Evolutionary conservation across 176 grass and related monocot genomes (phyloP).

Genomic region (Panicum miliaceum): DNA sequence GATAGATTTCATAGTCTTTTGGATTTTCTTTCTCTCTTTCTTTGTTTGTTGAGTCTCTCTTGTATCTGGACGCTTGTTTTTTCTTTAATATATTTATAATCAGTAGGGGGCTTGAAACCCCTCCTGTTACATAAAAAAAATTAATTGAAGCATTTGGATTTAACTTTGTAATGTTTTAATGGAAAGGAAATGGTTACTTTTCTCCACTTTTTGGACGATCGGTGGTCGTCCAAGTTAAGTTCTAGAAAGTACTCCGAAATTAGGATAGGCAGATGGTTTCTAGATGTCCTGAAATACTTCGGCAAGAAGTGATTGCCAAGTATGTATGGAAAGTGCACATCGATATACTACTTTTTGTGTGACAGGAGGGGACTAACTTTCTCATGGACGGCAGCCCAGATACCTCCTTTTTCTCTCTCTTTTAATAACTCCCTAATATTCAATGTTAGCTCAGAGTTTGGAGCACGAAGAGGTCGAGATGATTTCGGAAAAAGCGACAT

Average conservation of each 20-base stretch:
- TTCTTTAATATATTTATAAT: too few species aligned
- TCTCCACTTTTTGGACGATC: neutral
- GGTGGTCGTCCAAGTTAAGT: neutral
- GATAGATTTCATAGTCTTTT: too few species aligned
- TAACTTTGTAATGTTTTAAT: too few species aligned
- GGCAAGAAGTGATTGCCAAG: neutral
- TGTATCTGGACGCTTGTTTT: too few species aligned
- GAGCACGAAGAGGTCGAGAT: slow-evolving; percentile 16
- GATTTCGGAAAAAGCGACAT: slow-evolving; percentile 30
- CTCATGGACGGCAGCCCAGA: neutral
- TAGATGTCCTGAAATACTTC: neutral
- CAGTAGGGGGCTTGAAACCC: too few species aligned
- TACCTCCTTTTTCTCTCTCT: neutral
- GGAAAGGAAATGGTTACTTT: too few species aligned
- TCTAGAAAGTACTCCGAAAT: neutral
- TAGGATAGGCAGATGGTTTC: neutral
- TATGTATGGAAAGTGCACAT: neutral
- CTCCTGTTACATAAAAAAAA: too few species aligned
- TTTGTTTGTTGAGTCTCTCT: too few species aligned
- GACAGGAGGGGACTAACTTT: neutral
- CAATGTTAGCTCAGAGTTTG: slow-evolving; percentile 22
- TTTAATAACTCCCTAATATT: slow-evolving; percentile 15
- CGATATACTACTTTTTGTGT: neutral
- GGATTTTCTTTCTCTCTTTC: too few species aligned
- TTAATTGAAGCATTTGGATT: too few species aligned